Evolutionary conservation across 768 basidiomycete genomes (phyloP), one percentile per base, ranked within the genome.

Genomic region (Amanita fuliginea): DNA sequence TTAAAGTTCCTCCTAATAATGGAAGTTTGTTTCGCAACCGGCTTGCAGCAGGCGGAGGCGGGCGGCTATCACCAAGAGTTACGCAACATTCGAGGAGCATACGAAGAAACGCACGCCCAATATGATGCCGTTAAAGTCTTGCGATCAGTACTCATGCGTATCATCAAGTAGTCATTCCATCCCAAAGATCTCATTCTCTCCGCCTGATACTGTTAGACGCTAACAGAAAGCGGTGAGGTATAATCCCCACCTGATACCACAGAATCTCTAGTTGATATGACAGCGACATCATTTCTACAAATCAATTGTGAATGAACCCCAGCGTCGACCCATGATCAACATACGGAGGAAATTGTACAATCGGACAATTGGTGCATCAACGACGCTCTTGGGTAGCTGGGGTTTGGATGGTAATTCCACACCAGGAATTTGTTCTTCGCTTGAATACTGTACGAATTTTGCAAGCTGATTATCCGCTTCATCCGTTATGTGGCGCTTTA

Each of bases 231-330:
- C 13, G 18, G 33, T 24, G 6, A 3, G 16, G 3, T 11, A 14
- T 18, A 42, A 59, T 32, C 4, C 61, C 30, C 54, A 74, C 75
- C 60, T 92, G 89, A 58, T 81, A 86, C 75, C 81, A 82, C 42
- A 97, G 64, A 54, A 92, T 86, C 64, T 93, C 94, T 13, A 97
- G 73, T 58, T 95, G 93, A 64, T 96, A 96, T 2, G 88, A 84
- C 51, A 96, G 64, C 1, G 90, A 88, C 78, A 93, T 87, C 72
- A 89, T 85, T 61, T 93, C 91, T 94, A 42, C 21, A 21, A 42
- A 43, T 48, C 22, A 7, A 43, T 51, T 52, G 35, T 16, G 32
- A 24, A 50, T 22, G 30, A 50, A 28, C 28, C 39, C 18, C 13
- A 22, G 21, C 19, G 18, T 36, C 13, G 40, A 35, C 13, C 28